Conservation (phyloP, 192 early-diverging fungal species). For the Linnemannia hyalina region DNA sequence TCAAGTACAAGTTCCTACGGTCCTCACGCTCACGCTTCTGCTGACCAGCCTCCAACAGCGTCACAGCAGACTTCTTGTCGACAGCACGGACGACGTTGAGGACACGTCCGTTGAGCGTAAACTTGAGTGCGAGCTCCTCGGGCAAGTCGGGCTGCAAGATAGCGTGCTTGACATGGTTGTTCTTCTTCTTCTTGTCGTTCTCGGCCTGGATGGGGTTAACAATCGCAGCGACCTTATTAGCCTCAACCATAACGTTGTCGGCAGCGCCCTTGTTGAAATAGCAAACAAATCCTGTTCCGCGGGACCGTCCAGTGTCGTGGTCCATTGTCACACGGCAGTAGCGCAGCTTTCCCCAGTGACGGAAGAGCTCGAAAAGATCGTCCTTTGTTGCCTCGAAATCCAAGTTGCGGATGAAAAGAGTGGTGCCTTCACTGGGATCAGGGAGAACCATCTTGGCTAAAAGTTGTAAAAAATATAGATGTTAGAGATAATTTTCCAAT, state of each 20-base stretch:
- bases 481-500: not conserved
- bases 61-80: slow-evolving; percentile 74
- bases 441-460: slow-evolving; percentile 50
- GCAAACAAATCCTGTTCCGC: slow-evolving; percentile 96
- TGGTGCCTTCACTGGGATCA: slow-evolving; percentile 72
- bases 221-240: slow-evolving; percentile 70
- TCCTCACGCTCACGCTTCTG: slow-evolving; percentile 78
- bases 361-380: slow-evolving; percentile 74
- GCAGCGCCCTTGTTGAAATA: slow-evolving; percentile 81
- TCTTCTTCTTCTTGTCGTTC: slow-evolving; percentile 70
- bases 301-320: slow-evolving; percentile 82
- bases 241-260: slow-evolving; percentile 79
- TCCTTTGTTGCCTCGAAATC: slow-evolving; percentile 92
- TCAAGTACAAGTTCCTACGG: slow-evolving; percentile 88
- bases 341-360: slow-evolving; percentile 76
- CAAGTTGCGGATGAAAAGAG: slow-evolving; percentile 94
- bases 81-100: slow-evolving; percentile 87
- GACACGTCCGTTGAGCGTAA: slow-evolving; percentile 85
- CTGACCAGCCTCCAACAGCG: slow-evolving; percentile 71
- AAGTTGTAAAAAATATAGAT: not conserved
- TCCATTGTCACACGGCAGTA: slow-evolving; percentile 92
- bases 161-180: slow-evolving; percentile 64
- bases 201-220: slow-evolving; percentile 32
- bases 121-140: slow-evolving; percentile 63
- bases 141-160: slow-evolving; percentile 75